These are phyloP conservation scores for Sclerotinia spermophila DNA, from an alignment of 2,329 filamentous ascomycete genomes.

Conservation along the genomic window DNA sequence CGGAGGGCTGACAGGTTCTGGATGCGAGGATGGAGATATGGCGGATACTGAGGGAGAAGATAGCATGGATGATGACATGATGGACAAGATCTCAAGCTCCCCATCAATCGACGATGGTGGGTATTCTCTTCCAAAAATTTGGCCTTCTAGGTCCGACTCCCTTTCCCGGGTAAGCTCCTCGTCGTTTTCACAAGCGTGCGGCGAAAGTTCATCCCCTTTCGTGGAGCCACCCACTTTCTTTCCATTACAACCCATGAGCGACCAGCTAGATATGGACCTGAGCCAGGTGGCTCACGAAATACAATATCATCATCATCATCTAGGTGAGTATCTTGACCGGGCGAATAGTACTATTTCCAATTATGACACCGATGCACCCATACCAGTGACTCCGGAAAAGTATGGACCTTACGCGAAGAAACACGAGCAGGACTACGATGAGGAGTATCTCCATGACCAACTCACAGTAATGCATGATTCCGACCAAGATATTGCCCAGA, in stretches of 20 bases:
- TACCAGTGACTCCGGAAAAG: background rate
- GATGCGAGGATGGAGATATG: slow-evolving; percentile 57
- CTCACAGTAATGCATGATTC: slow-evolving; percentile 15
- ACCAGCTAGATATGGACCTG: slow-evolving; percentile 28
- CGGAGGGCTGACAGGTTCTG: slow-evolving; percentile 49
- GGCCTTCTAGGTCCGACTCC: slow-evolving; percentile 34
- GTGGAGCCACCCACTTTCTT: slow-evolving; percentile 33
- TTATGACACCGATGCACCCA: slow-evolving; percentile 47
- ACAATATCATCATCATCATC: slow-evolving; percentile 45
- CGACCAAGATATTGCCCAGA: background rate
- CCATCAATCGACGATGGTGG: slow-evolving; percentile 99
- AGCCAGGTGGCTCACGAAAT: slow-evolving; percentile 26
- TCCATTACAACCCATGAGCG: slow-evolving; percentile 27
- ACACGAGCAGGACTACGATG: slow-evolving; percentile 26
- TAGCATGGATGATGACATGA: slow-evolving; percentile 80
- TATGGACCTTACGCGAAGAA: slow-evolving; percentile 18
- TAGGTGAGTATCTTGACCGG: slow-evolving; percentile 46
- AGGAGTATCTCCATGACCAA: slow-evolving; percentile 25
- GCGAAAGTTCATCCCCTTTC: slow-evolving; percentile 36
- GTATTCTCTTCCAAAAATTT: slow-evolving; percentile 47
- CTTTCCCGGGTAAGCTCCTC: slow-evolving; percentile 24
- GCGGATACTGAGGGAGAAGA: slow-evolving; percentile 68
- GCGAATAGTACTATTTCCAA: slow-evolving; percentile 28
- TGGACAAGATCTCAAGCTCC: slow-evolving; percentile 98
- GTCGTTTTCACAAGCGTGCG: slow-evolving; percentile 36